Conservation (phyloP, 1,284 basidiomycete species). For the Trichosporon ovoides region DNA sequence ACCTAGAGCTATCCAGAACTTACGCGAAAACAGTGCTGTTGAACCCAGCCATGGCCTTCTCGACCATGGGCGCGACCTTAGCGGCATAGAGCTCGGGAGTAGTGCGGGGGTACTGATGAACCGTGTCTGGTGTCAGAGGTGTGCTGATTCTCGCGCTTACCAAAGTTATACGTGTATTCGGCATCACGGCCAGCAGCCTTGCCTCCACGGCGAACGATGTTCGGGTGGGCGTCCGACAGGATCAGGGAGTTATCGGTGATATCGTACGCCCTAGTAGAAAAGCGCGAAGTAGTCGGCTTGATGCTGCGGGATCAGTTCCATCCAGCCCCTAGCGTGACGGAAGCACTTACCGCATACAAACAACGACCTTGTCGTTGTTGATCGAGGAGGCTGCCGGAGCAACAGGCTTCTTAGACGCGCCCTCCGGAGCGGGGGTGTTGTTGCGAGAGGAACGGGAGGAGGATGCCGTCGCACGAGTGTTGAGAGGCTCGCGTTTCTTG, state of each 20-base stretch:
- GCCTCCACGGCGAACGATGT: slow-evolving; percentile 45
- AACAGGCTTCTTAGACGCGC: slow-evolving; percentile 4
- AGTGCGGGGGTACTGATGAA: slow-evolving; percentile 44
- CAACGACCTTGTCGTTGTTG: slow-evolving; percentile 41
- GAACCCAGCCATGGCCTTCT: slow-evolving; percentile 55
- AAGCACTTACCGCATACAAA: slow-evolving; percentile 45
- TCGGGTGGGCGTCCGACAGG: slow-evolving; percentile 44
- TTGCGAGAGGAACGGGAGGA: slow-evolving; percentile 11
- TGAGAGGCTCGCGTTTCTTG: slow-evolving; percentile 31
- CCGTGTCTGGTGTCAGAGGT: slow-evolving; percentile 33
- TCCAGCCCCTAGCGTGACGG: too few relatives aligned
- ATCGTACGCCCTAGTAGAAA: slow-evolving; percentile 38
- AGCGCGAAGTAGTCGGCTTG: slow-evolving; percentile 39
- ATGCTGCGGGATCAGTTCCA: slow-evolving; percentile 27
- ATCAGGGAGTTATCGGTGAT: slow-evolving; percentile 34
- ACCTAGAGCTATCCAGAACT: slow-evolving; percentile 1
- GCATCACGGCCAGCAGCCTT: slow-evolving; percentile 42
- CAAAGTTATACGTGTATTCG: slow-evolving; percentile 46
- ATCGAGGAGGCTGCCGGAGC: background rate
- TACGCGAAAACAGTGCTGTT: slow-evolving; percentile 54
- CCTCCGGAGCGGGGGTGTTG: background rate
- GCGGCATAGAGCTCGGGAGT: slow-evolving; percentile 50
- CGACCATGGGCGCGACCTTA: slow-evolving; percentile 53
- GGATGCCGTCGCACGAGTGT: slow-evolving; percentile 22
- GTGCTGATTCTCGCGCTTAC: slow-evolving; percentile 23